Evolutionary conservation across 2,329 filamentous ascomycete species (phyloP), one percentile per base, ranked within the genome.

Genomic region (Pseudogymnoascus sp.): DNA sequence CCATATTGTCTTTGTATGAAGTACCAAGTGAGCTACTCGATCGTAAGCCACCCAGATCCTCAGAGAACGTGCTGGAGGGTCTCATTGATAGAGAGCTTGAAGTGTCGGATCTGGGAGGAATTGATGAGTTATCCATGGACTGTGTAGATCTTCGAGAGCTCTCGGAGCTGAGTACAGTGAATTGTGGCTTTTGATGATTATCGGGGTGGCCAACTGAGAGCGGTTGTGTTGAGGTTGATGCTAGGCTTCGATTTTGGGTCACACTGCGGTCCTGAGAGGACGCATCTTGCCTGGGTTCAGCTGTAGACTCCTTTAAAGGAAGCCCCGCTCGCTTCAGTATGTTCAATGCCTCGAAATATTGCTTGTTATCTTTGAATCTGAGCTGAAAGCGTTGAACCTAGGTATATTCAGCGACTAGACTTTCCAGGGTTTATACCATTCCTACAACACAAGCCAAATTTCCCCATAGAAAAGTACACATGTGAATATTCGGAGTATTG

Each of bases 321-420:
- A 75, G 63, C 62, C 62, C 79, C 67, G 70, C 73, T 66, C 61
- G 68, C 67, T 63, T 73, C 67, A 63, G 68, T 70, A 65, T 63
- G 66, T 63, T 73, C 14, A 68, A 12, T 37, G 65, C 65, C 61
- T 61, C 66, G 10, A 60, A 41, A 53, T 73, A 80, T 61, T 78
- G 77, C 26, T 68, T 60, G 8, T 73, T 68, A 4, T 71, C 74
- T 14, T 64, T 68, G 64, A 81, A 79, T 61, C 73, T 78, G 22
- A 81, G 65, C 65, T 81, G 79, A 40, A 79, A 70, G 50, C 78
- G 74, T 40, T 76, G 73, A 31, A 77, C 65, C 78, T 80, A 53
- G 31, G 12, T 46, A 63, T 28, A 64, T 46, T 62, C 6, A 62
- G 38, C 24, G 14, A 62, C 22, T 11, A 24, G 22, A 19, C 16